Evolutionary conservation across 768 basidiomycete genomes (phyloP).

Genomic region (Amanita polypyramis): DNA sequence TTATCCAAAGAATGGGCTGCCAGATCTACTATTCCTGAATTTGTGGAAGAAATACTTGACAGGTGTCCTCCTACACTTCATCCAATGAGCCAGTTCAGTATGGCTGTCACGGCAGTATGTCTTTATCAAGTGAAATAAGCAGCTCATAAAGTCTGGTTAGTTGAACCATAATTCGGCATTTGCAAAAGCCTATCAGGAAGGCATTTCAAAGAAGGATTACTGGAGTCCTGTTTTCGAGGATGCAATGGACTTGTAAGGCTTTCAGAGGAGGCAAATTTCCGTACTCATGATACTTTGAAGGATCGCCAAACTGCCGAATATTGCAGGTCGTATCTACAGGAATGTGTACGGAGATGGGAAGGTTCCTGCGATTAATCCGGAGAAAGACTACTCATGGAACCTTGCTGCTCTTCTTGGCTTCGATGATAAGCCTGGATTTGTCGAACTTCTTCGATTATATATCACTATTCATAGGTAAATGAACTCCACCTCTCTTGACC

Average conservation of each 20-base stretch:
- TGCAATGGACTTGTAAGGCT: constrained; percentile 67
- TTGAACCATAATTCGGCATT: constrained; percentile 95
- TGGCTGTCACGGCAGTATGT: constrained; percentile 86
- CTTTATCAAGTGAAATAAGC: constrained; percentile 2
- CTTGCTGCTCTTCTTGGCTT: constrained; percentile 87
- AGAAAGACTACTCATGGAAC: constrained; percentile 86
- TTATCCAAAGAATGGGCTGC: constrained; percentile 94
- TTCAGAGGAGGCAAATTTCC: background rate
- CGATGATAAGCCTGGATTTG: constrained; percentile 77
- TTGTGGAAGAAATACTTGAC: constrained; percentile 95
- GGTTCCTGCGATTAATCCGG: constrained; percentile 70
- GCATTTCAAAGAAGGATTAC: constrained; percentile 91
- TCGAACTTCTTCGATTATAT: constrained; percentile 92
- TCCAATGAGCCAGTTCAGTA: constrained; percentile 97
- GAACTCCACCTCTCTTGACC: background rate
- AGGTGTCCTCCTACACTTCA: constrained; percentile 88
- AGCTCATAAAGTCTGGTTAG: constrained; percentile 22
- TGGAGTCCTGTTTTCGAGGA: constrained; percentile 93
- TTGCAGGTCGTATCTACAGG: constrained; percentile 87
- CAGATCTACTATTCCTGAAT: constrained; percentile 81
- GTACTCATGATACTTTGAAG: constrained; percentile 24
- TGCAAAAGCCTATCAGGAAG: constrained; percentile 88
- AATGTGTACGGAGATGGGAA: constrained; percentile 87
- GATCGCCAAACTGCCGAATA: constrained; percentile 94
- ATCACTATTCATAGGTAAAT: constrained; percentile 86